Evolutionary conservation across 2,329 filamentous ascomycete species (phyloP), one percentile per base, ranked within the genome.

Genomic region (Pseudogymnoascus sp.): DNA sequence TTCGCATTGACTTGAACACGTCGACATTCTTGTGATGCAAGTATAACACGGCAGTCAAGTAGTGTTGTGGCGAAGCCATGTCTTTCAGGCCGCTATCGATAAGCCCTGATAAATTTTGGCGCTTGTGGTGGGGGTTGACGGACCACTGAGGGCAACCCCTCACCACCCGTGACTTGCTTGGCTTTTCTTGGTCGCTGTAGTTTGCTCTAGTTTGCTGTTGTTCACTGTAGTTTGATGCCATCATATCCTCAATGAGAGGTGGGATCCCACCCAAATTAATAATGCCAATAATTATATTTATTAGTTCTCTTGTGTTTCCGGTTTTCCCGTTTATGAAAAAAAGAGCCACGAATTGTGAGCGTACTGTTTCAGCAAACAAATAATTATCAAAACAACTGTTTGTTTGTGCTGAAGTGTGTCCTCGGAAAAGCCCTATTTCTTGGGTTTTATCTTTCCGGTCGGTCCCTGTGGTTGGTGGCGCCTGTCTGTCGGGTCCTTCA

Each of bases 221-320:
- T 21, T 21, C 21, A 21, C 21, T 21, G 21, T 21, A 21, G 21
- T 21, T 21, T 3, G 2, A 2, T 21, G 27, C 27, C 48, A 55
- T 55, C 48, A 55, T 55, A 33, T 29, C 48, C 48, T 55, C n/a
- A 55, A 33, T 21, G 7, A 55, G 48, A 55, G 21, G n/a, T 12
- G 4, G n/a, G 8, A 15, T 55, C n/a, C 48, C 48, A 55, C 48
- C 29, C 17, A 42, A 51, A 55, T 55, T 55, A 55, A 55, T 55
- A 55, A 55, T 55, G 48, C 48, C 48, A 55, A 55, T 55, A 55
- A 55, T 55, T 55, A 55, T 55, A 55, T 55, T 33, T 33, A 7
- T 33, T 55, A 33, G 48, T 51, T 51, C 5, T 51, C 4, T 15
- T 31, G 44, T 5, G n/a, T 15, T 15, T 51, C 27, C 44, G 25